A percentile compares a stretch with the other conserved stretches of the same genome.
These are phyloP conservation scores for Monosporascus sp. DNA, from an alignment of 2,329 filamentous ascomycete genomes.

Conservation along the genomic window DNA sequence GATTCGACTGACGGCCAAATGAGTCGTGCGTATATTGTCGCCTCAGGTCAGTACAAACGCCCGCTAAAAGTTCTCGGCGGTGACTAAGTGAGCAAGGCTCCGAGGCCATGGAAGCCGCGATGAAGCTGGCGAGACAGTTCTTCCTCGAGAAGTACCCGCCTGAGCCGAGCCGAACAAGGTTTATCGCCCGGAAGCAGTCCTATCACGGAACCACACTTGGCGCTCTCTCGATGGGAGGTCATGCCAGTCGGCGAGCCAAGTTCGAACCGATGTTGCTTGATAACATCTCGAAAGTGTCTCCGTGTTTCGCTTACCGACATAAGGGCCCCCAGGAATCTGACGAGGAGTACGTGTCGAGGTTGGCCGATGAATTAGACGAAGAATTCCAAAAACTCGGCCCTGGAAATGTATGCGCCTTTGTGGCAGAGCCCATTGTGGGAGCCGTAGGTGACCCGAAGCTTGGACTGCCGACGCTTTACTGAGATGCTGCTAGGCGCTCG, in stretches of 20 bases:
- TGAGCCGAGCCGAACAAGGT: constrained; percentile 52
- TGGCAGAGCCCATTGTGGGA: constrained; percentile 69
- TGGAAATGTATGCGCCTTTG: constrained; percentile 63
- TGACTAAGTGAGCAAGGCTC: constrained; percentile 38
- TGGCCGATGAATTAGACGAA: constrained; percentile 60
- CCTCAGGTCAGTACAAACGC: constrained; percentile 24
- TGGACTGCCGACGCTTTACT: not conserved
- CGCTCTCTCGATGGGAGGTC: constrained; percentile 59
- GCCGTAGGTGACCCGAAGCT: constrained; percentile 44
- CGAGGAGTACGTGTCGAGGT: constrained; percentile 52
- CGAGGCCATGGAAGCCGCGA: constrained; percentile 58
- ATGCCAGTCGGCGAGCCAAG: constrained; percentile 52
- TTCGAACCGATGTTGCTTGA: constrained; percentile 58
- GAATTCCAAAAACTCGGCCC: constrained; percentile 62
- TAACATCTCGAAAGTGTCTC: constrained; percentile 56
- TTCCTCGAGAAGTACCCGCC: constrained; percentile 47
- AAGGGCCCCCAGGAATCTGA: constrained; percentile 47
- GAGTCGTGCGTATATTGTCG: constrained; percentile 30
- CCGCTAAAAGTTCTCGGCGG: not conserved
- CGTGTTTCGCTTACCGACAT: constrained; percentile 62
- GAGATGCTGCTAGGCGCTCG: constrained; percentile 36
- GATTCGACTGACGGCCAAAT: constrained; percentile 27
- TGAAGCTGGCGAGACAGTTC: constrained; percentile 59
- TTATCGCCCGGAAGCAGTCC: constrained; percentile 62
- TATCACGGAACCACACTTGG: constrained; percentile 72